Conservation (phyloP, 2,329 filamentous ascomycete species). For the Hypomyces perniciosus region DNA sequence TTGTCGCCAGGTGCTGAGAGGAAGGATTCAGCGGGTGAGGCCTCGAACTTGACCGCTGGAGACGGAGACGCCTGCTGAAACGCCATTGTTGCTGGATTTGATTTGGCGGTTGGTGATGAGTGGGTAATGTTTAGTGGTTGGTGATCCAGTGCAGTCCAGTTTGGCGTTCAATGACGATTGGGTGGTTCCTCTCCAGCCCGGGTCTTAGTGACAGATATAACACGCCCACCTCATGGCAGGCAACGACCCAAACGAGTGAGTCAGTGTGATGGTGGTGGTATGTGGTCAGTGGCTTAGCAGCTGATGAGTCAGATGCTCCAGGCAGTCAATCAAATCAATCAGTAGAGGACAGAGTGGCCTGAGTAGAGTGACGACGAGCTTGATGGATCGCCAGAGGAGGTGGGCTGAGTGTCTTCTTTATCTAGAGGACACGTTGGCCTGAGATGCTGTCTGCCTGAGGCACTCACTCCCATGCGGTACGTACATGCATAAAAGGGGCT, state of each 20-base stretch:
- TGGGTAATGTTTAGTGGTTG: background rate
- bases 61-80: slow-evolving; percentile 36
- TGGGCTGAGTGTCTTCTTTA: slow-evolving; percentile 28
- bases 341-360: slow-evolving; percentile 14
- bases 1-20: slow-evolving; percentile 45
- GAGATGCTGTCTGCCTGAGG: slow-evolving; percentile 16
- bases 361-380: slow-evolving; percentile 18
- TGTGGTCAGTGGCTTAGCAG: slow-evolving; percentile 5
- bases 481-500: background rate
- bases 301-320: slow-evolving; percentile 19
- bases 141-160: slow-evolving; percentile 6
- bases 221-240: slow-evolving; percentile 19
- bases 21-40: slow-evolving; percentile 49
- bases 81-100: slow-evolving; percentile 24
- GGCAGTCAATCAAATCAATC: background rate
- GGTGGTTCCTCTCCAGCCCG: slow-evolving; percentile 1
- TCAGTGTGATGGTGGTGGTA: slow-evolving; percentile 11
- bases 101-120: slow-evolving; percentile 15
- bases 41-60: slow-evolving; percentile 42
- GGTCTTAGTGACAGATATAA: slow-evolving; percentile 14
- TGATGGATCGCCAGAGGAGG: slow-evolving; percentile 15
- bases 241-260: slow-evolving; percentile 17
- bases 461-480: slow-evolving; percentile 9
- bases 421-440: slow-evolving; percentile 26
- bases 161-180: slow-evolving; percentile 3